phyloP scores from a whole-genome alignment of 2,329 filamentous ascomycete genomes.

The Graphilbum ipis-grandicollis region DNA sequence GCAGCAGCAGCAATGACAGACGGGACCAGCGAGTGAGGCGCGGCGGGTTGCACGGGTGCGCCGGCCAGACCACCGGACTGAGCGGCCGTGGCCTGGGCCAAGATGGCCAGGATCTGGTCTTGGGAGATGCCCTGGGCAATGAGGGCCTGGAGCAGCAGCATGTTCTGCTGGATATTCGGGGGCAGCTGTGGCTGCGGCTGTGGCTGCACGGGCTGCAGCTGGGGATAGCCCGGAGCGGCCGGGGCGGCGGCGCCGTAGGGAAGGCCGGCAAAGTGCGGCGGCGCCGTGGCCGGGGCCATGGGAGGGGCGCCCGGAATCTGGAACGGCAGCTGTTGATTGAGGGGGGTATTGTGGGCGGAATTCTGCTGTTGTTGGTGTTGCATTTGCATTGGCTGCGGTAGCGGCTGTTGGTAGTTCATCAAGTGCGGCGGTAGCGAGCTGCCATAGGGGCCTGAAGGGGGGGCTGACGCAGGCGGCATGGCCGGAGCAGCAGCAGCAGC shows the following conservation, averaged over 20 bases:
- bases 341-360: constrained; percentile 28
- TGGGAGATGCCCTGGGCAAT: constrained; percentile 58
- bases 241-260: constrained; percentile 11
- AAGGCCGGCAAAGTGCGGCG: background rate
- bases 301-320: constrained; percentile 7
- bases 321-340: constrained; percentile 18
- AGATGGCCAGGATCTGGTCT: constrained; percentile 52
- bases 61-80: constrained; percentile 15
- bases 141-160: constrained; percentile 59
- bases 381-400: no score
- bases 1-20: constrained; percentile 12
- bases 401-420: constrained; percentile 11
- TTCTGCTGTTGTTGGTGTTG: constrained; percentile 23
- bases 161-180: constrained; percentile 46
- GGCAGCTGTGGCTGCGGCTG: constrained; percentile 1
- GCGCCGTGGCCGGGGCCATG: constrained; percentile 9
- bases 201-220: background rate
- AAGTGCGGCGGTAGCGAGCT: constrained; percentile 8
- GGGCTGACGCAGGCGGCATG: no score
- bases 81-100: constrained; percentile 31
- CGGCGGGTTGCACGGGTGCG: no score
- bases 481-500: constrained; percentile 20
- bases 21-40: constrained; percentile 4
- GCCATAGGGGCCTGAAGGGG: constrained; percentile 4
- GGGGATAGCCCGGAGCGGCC: constrained; percentile 14